Conservation (phyloP, 208 protist species). For the Balamuthia mandrillaris region DNA sequence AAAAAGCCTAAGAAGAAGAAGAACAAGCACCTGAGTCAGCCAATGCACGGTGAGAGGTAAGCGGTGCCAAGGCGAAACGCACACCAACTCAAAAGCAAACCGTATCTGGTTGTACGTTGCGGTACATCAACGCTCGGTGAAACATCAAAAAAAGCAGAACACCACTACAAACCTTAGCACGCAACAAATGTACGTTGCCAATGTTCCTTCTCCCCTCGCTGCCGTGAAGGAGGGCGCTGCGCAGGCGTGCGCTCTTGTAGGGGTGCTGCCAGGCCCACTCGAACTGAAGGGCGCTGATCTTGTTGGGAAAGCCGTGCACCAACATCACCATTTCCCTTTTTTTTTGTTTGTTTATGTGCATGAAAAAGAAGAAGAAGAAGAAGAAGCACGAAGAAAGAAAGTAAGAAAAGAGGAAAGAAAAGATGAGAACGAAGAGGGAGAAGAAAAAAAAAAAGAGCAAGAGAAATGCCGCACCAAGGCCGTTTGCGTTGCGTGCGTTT, state of each 20-base stretch:
- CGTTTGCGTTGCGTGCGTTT: conserved; percentile 13
- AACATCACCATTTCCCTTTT: conserved; percentile 6
- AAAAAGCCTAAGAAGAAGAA: background rate
- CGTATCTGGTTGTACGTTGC: too few species aligned
- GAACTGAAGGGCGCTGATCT: conserved; percentile 10
- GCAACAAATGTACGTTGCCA: too few species aligned
- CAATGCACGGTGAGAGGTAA: conserved; percentile 10
- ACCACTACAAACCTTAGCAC: too few species aligned
- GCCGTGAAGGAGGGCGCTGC: too few species aligned
- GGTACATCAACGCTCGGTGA: background rate
- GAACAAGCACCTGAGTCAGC: background rate
- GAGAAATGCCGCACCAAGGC: background rate
- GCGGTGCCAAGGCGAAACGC: conserved; percentile 14
- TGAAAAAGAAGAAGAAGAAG: too few species aligned
- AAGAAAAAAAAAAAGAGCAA: too few species aligned
- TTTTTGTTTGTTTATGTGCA: too few species aligned
- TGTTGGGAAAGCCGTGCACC: conserved; percentile 13
- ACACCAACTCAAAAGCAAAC: conserved; percentile 6
- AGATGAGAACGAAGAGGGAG: background rate
- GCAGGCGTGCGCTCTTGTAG: background rate
- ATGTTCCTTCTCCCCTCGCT: too few species aligned
- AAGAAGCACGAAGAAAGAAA: background rate
- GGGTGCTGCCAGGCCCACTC: conserved; percentile 33
- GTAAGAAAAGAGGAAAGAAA: background rate
- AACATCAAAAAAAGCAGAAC: background rate